Evolutionary conservation across 2,329 filamentous ascomycete species (phyloP), one percentile per base, ranked within the genome.

Genomic region (Aspergillus neotritici): DNA sequence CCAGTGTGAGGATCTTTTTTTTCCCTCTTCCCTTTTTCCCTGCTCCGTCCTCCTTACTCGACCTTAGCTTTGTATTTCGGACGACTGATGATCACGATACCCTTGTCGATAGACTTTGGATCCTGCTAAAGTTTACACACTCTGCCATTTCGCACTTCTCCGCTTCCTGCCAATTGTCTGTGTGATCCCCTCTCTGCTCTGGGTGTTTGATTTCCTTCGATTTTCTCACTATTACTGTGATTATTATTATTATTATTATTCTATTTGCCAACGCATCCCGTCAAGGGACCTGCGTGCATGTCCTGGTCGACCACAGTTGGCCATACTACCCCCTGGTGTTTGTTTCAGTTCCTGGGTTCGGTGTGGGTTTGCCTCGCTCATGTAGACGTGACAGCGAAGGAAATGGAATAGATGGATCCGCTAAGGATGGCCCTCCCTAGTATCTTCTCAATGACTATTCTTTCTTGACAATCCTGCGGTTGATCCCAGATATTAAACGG

Each of bases 61-160:
- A 25, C 21, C 21, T 25, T 25, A 25, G 21, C 21, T 25, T 41
- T 40, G 37, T 44, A 40, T 34, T 43, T 48, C 38, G 40, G 42
- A 55, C 41, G 52, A 55, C 48, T 57, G 38, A 60, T 50, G 51
- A 60, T 48, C 34, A 53, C 57, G 57, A 62, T 61, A 61, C 60
- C 60, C 58, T 37, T 34, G 8, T 35, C 11, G 10, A 46, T 53
- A 49, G 44, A 53, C 50, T 43, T 36, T 41, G 42, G 33, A 41
- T 31, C 32, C 46, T 48, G 44, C 46, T 47, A 40, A 41, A 46
- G 29, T 37, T 40, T 33, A 39, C 39, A 31, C 39, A 37, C 35
- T 43, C 31, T 36, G 34, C 43, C 30, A 40, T 39, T 47, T 36
- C 35, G 45, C 34, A 37, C 17, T 33, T 31, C 28, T 33, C 28